Evolutionary conservation across 2,329 filamentous ascomycete genomes (phyloP), one percentile per base, ranked within the genome.

Genomic region (Aspergillus vadensis): DNA sequence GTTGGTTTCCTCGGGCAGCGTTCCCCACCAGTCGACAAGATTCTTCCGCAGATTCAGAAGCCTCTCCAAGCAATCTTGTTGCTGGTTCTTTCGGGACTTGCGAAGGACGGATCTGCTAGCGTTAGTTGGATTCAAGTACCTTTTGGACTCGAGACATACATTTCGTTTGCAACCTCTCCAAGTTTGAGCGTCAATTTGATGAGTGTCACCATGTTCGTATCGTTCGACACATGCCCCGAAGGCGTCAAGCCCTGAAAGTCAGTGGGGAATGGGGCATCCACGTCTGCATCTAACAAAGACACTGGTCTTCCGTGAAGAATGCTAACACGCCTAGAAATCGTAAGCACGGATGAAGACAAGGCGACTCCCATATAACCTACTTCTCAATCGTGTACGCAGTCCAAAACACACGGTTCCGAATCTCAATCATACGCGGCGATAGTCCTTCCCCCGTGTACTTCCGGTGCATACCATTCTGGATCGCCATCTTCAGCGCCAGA

Each of bases 401-500:
- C 83, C 83, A 86, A 76, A 83, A 86, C 8, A 86, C 81, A 2
- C 83, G 77, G 65, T 84, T 85, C 17, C 83, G 76, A 3, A 79
- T 81, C 73, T 86, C 83, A 14, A 82, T 75, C 61, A 82, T 79
- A 30, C 77, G 76, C 10, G 79, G 72, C 30, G 82, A 80, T 10
- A 85, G 74, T 0, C 77, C 80, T 53, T 80, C 78, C 1, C 80
- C 81, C 1, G 78, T 73, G 59, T 81, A 82, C 57, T 77, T 81
- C 52, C 84, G 76, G 64, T 86, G 84, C 83, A 86, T 85, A 9
- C 84, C 84, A 66, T 86, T 86, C 62, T 86, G 83, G 14, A 86
- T 85, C 1, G 83, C 84, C 60, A 86, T 74, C 61, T 84, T 85
- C 44, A 86, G 74, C 2, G 83, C 82, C 12, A 86, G 69, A 6